Percentiles rank a stretch among this genome's conserved stretches.
Evolutionary conservation across 805 yeast species (phyloP).

Genomic region (Phaffomyces thermotolerans): DNA sequence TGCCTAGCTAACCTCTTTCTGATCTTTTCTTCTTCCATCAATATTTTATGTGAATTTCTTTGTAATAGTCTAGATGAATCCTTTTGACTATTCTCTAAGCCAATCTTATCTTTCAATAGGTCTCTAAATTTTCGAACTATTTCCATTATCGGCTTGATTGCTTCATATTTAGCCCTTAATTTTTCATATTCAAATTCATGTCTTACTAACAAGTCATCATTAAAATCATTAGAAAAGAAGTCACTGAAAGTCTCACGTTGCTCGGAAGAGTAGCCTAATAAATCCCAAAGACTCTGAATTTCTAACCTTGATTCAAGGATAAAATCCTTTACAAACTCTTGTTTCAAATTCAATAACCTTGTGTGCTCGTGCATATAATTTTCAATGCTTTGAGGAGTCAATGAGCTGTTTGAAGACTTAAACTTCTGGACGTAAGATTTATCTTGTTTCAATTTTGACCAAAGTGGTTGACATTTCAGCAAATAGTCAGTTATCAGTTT

Average conservation of each 20-base stretch:
- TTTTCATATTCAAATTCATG: constrained; percentile 58
- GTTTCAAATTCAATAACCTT: constrained; percentile 52
- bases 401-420: constrained; percentile 32
- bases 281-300: constrained; percentile 56
- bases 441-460: constrained; percentile 52
- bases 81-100: constrained; percentile 60
- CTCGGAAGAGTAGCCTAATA: constrained; percentile 48
- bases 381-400: constrained; percentile 40
- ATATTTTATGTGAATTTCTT: constrained; percentile 69
- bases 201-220: constrained; percentile 52
- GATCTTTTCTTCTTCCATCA: constrained; percentile 72
- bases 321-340: constrained; percentile 58
- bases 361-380: constrained; percentile 49
- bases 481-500: constrained; percentile 19
- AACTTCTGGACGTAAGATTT: constrained; percentile 35
- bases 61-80: constrained; percentile 75
- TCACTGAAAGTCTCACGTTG: constrained; percentile 41
- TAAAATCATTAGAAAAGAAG: constrained; percentile 34
- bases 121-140: constrained; percentile 49
- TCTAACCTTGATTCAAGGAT: constrained; percentile 53
- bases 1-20: constrained; percentile 61
- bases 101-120: constrained; percentile 51
- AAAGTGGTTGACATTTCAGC: constrained; percentile 39
- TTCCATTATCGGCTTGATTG: constrained; percentile 47
- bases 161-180: constrained; percentile 42